Percentiles rank a stretch among this genome's conserved stretches.
These are phyloP conservation scores for Ambrosiella cleistominuta DNA, from an alignment of 2,329 filamentous ascomycete genomes.

Conservation along the genomic window DNA sequence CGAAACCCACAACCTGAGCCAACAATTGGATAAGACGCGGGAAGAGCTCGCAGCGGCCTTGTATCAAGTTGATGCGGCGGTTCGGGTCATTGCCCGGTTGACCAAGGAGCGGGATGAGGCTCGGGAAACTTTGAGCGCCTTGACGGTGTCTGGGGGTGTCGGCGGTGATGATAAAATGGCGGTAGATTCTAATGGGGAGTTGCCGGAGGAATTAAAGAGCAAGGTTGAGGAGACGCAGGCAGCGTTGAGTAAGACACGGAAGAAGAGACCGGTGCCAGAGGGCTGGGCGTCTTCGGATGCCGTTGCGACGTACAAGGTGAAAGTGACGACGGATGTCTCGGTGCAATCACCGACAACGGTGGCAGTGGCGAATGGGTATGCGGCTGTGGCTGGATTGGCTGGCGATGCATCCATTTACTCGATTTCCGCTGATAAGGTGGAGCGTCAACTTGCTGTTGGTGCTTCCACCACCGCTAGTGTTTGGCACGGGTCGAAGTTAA, in stretches of 20 bases:
- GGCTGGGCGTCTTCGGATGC: constrained; percentile 67
- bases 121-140: constrained; percentile 68
- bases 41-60: constrained; percentile 87
- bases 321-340: constrained; percentile 28
- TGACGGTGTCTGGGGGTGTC: constrained; percentile 48
- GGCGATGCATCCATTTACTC: constrained; percentile 64
- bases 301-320: constrained; percentile 34
- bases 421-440: constrained; percentile 45
- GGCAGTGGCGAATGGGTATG: constrained; percentile 40
- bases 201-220: constrained; percentile 53
- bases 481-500: constrained; percentile 50
- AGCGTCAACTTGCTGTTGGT: constrained; percentile 48
- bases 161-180: constrained; percentile 72
- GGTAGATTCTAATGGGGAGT: constrained; percentile 55
- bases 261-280: constrained; percentile 72
- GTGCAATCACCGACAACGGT: constrained; percentile 33
- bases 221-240: constrained; percentile 68
- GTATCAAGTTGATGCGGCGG: constrained; percentile 95
- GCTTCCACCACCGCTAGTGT: constrained; percentile 48
- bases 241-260: constrained; percentile 73
- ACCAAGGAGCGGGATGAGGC: constrained; percentile 88
- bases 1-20: constrained; percentile 78
- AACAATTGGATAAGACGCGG: constrained; percentile 74
- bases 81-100: constrained; percentile 79
- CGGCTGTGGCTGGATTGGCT: constrained; percentile 56